phyloP scores from a whole-genome alignment of 768 basidiomycete species.

The Crepidotus variabilis region DNA sequence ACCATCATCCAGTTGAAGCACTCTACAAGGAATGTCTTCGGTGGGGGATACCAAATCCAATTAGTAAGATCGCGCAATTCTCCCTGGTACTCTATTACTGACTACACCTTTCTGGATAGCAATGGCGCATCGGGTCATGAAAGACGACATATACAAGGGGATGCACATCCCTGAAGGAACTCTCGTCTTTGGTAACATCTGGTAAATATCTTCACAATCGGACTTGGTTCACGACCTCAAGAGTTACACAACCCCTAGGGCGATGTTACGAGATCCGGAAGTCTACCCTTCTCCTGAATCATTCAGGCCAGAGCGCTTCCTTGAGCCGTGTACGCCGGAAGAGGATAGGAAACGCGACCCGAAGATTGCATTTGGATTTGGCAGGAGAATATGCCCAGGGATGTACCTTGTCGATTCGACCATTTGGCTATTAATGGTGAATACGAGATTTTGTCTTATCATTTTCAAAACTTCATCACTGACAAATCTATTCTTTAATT shows the following conservation, averaged over 20 bases:
- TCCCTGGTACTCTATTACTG: neutral
- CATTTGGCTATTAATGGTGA: slow-evolving; percentile 13
- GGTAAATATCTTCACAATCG: neutral
- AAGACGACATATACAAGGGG: slow-evolving; percentile 15
- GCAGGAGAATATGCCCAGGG: slow-evolving; percentile 14
- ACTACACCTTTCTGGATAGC: neutral
- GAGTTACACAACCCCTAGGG: neutral
- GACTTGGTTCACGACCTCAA: neutral
- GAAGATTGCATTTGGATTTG: neutral
- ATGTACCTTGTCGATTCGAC: slow-evolving; percentile 16
- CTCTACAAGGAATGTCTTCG: slow-evolving; percentile 14
- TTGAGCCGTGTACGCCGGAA: neutral
- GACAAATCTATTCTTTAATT: neutral
- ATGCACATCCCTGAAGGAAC: slow-evolving; percentile 16
- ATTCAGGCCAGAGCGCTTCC: neutral
- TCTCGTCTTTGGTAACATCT: neutral
- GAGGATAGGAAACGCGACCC: neutral
- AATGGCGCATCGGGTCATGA: slow-evolving; percentile 11
- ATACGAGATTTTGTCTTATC: no score
- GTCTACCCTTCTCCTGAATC: neutral
- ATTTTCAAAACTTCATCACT: neutral
- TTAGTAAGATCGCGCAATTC: slow-evolving; percentile 4
- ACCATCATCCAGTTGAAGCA: slow-evolving; percentile 6
- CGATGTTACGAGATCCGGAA: neutral
- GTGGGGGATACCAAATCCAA: slow-evolving; percentile 13